phyloP scores from a whole-genome alignment of 345 rosid species.

The Reutealis trisperma region DNA sequence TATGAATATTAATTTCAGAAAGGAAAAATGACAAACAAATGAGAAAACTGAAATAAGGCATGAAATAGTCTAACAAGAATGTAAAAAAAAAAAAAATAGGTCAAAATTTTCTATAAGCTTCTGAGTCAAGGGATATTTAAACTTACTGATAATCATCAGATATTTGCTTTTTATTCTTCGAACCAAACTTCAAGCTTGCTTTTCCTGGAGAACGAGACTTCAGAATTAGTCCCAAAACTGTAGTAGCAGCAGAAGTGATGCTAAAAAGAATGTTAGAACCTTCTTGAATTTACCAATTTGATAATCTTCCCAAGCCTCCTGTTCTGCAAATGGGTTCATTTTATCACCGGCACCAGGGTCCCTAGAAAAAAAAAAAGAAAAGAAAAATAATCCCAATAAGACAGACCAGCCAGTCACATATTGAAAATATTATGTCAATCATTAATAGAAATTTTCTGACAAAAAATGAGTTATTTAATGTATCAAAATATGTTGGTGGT shows the following conservation, averaged over 20 bases:
- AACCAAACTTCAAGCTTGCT: slow-evolving; percentile 76
- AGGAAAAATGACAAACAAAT: neutral
- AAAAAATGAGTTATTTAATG: slow-evolving; percentile 14
- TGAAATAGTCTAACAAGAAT: slow-evolving; percentile 5
- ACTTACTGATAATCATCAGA: slow-evolving; percentile 83
- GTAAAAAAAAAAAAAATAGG: neutral
- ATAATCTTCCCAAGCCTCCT: slow-evolving; percentile 99
- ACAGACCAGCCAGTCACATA: neutral
- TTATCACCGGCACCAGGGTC: slow-evolving; percentile 68
- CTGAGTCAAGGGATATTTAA: neutral
- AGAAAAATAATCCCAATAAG: slow-evolving; percentile 4
- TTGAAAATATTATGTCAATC: neutral
- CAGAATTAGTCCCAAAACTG: slow-evolving; percentile 12
- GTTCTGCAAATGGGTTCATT: slow-evolving; percentile 98
- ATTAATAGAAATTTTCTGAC: slow-evolving; percentile 4
- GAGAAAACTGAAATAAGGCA: slow-evolving; percentile 8
- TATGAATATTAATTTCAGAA: neutral
- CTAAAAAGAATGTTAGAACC: slow-evolving; percentile 6
- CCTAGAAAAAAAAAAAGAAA: slow-evolving; percentile 40
- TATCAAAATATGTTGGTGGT: slow-evolving; percentile 1
- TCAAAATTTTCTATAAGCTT: neutral
- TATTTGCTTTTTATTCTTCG: slow-evolving; percentile 67
- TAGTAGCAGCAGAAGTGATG: neutral
- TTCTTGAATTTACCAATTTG: slow-evolving; percentile 67
- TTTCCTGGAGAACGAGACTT: slow-evolving; percentile 64